Percentiles rank a stretch among this genome's conserved stretches.
These are phyloP conservation scores for Trichoderma brevicompactum DNA, from an alignment of 2,329 filamentous ascomycete species.

Conservation along the genomic window DNA sequence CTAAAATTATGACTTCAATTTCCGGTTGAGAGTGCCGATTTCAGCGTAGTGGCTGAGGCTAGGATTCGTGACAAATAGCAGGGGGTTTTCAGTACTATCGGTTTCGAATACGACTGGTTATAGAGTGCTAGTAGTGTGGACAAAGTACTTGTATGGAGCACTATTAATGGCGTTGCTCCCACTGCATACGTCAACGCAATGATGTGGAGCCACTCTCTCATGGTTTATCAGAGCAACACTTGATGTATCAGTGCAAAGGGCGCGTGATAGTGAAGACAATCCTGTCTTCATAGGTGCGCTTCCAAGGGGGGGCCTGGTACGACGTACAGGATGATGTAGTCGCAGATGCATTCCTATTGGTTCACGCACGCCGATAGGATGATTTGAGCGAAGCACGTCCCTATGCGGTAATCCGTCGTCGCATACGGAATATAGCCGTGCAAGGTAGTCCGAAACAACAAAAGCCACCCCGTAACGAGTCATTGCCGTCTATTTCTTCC, in stretches of 20 bases:
- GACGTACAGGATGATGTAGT: too few relatives aligned
- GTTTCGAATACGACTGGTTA: neutral
- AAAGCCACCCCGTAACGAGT: neutral
- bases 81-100: neutral
- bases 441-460: neutral
- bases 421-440: too few relatives aligned
- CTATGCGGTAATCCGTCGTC: neutral
- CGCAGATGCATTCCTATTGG: too few relatives aligned
- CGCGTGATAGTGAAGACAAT: too few relatives aligned
- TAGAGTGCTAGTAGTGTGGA: too few relatives aligned
- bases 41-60: neutral
- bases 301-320: too few relatives aligned
- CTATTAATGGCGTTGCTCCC: neutral
- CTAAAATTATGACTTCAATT: too few relatives aligned
- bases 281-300: too few relatives aligned
- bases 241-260: neutral
- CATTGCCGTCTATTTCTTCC: neutral
- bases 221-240: neutral
- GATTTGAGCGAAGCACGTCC: too few relatives aligned
- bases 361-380: too few relatives aligned
- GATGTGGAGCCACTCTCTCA: neutral
- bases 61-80: neutral
- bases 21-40: neutral
- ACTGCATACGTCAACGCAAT: neutral
- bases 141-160: too few relatives aligned